phyloP scores from a whole-genome alignment of 306 rosid genomes.

The Vicia sativa region DNA sequence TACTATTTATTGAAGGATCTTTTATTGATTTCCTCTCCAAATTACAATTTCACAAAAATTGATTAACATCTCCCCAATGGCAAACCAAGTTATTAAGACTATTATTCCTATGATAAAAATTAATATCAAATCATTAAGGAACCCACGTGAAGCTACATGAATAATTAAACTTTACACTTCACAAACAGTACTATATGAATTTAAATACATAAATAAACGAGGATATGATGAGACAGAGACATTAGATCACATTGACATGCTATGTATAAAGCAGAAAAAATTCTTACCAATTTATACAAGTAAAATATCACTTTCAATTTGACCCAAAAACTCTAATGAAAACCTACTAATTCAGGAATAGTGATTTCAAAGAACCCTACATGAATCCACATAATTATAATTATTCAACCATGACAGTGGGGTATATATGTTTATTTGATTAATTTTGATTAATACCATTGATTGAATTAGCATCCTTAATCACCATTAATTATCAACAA shows the following conservation, averaged over 20 bases:
- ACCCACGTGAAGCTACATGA: constrained; percentile 36
- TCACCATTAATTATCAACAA: not conserved
- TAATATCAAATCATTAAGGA: constrained; percentile 25
- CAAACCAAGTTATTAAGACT: not conserved
- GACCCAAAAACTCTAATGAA: constrained; percentile 33
- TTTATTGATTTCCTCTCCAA: too few species aligned
- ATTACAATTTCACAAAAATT: not conserved
- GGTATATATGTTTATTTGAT: constrained; percentile 34
- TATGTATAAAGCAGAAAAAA: constrained; percentile 26
- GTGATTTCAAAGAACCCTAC: constrained; percentile 25
- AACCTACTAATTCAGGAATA: constrained; percentile 39
- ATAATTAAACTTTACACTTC: too few species aligned
- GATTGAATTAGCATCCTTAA: constrained; percentile 35
- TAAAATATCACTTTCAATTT: constrained; percentile 39
- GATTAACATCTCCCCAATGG: not conserved
- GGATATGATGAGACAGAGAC: constrained; percentile 20
- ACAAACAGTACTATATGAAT: constrained; percentile 9
- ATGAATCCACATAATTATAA: constrained; percentile 6
- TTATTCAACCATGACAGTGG: constrained; percentile 45
- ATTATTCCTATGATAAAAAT: constrained; percentile 30
- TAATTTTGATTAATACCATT: constrained; percentile 33
- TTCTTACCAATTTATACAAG: constrained; percentile 14
- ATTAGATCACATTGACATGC: constrained; percentile 46
- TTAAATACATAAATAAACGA: not conserved
- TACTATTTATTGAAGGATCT: too few species aligned